A percentile compares a stretch with the other conserved stretches of the same genome.
Conservation (phyloP, 225 moss, liverwort and hornwort genomes). For the Takakia lepidozioides region DNA sequence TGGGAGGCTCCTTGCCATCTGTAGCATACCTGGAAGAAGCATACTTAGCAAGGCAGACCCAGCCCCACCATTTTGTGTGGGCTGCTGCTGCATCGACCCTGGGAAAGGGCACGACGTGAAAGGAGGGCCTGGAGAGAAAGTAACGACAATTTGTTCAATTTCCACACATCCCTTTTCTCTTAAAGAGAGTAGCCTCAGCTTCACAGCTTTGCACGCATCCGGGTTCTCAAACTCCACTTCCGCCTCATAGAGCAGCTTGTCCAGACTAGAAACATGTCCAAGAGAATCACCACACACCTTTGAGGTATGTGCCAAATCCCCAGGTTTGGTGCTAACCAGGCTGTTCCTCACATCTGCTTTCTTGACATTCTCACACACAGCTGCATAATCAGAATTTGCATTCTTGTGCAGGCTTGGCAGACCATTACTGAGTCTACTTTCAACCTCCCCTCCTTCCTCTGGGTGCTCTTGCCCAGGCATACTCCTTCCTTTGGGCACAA, state of each 20-base stretch:
- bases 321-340: background rate
- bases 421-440: too few relatives aligned
- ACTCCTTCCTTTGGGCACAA: too few relatives aligned
- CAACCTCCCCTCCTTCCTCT: too few relatives aligned
- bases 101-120: constrained; percentile 17
- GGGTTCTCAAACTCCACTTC: constrained; percentile 48
- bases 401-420: too few relatives aligned
- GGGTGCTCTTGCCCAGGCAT: too few relatives aligned
- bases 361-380: constrained; percentile 6
- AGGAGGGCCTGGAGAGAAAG: constrained; percentile 43
- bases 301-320: too few relatives aligned
- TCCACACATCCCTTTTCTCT: constrained; percentile 57
- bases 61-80: constrained; percentile 18
- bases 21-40: constrained; percentile 65
- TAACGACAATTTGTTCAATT: constrained; percentile 41
- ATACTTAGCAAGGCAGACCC: constrained; percentile 47
- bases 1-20: constrained; percentile 63
- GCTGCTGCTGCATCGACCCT: constrained; percentile 15
- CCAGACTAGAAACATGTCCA: constrained; percentile 2
- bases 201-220: constrained; percentile 50
- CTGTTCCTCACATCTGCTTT: background rate
- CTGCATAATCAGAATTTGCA: constrained; percentile 5
- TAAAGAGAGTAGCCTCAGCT: constrained; percentile 66
- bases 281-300: too few relatives aligned
- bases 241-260: constrained; percentile 28